Percentiles rank a stretch among this genome's conserved stretches.
These are phyloP conservation scores for Kodamaea restingae DNA, from an alignment of 805 yeast species.

Conservation along the genomic window DNA sequence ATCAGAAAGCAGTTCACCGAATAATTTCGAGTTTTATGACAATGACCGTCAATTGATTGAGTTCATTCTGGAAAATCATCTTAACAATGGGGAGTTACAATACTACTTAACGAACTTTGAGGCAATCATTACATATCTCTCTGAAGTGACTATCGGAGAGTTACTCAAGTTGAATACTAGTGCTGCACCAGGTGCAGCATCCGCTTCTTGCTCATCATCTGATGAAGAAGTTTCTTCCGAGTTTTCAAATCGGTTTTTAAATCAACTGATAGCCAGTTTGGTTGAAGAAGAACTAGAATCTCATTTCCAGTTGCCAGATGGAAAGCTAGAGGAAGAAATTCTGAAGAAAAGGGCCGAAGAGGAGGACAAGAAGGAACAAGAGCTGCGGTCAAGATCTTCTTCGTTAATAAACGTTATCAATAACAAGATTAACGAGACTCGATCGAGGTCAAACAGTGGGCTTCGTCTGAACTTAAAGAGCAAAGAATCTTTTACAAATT, in stretches of 20 bases:
- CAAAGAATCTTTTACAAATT: slow-evolving; percentile 27
- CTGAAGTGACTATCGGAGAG: slow-evolving; percentile 32
- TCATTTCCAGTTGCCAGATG: slow-evolving; percentile 28
- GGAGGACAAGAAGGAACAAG: slow-evolving; percentile 8
- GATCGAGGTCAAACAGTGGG: slow-evolving; percentile 34
- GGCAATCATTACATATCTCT: slow-evolving; percentile 35
- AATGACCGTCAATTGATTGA: slow-evolving; percentile 30
- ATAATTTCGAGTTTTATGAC: slow-evolving; percentile 21
- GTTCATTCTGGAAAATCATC: slow-evolving; percentile 22
- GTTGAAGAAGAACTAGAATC: slow-evolving; percentile 27
- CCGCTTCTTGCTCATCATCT: slow-evolving; percentile 6
- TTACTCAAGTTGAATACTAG: slow-evolving; percentile 12
- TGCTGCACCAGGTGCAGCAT: slow-evolving; percentile 2
- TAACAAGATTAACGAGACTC: slow-evolving; percentile 26
- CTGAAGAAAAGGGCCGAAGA: slow-evolving; percentile 10
- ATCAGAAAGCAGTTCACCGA: neutral
- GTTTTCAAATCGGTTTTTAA: slow-evolving; percentile 8
- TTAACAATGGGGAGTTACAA: slow-evolving; percentile 37
- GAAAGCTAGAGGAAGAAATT: slow-evolving; percentile 17
- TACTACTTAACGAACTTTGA: slow-evolving; percentile 42
- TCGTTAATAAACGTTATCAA: slow-evolving; percentile 36
- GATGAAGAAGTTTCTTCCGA: slow-evolving; percentile 8
- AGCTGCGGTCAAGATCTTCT: slow-evolving; percentile 33
- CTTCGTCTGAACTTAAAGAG: slow-evolving; percentile 18
- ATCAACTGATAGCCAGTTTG: slow-evolving; percentile 17